Conservation (phyloP, 2,329 filamentous ascomycete species). For the Cordyceps javanica region DNA sequence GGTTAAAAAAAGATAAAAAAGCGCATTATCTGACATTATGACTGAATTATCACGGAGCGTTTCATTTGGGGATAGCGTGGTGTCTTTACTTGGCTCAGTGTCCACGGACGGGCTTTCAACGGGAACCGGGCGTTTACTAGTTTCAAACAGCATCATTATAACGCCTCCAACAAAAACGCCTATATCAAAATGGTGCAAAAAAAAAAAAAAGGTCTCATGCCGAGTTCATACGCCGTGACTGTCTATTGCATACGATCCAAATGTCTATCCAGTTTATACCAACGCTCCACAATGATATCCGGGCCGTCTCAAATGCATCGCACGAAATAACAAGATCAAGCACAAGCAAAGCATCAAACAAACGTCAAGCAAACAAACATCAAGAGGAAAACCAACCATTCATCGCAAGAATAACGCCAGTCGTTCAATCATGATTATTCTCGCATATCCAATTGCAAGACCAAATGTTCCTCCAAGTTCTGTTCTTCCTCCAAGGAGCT, state of each 20-base stretch:
- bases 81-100: neutral
- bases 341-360: too few relatives aligned
- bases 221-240: neutral
- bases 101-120: neutral
- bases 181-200: neutral
- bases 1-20: neutral
- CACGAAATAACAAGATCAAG: neutral
- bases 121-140: neutral
- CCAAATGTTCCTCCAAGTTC: too few relatives aligned
- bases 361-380: neutral
- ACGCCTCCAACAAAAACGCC: too few relatives aligned
- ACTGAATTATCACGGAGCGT: neutral
- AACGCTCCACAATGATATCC: neutral
- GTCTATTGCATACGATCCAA: neutral
- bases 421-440: neutral
- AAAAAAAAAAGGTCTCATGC: too few relatives aligned
- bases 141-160: neutral
- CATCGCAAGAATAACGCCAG: neutral
- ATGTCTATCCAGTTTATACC: neutral
- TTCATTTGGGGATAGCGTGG: neutral
- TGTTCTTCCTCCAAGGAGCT: too few relatives aligned
- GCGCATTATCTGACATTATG: neutral
- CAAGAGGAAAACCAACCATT: neutral
- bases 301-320: neutral
- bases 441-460: neutral